A percentile compares a stretch with the other conserved stretches of the same genome.
phyloP scores from a whole-genome alignment of 768 basidiomycete genomes.

The Amanita rubescens region DNA sequence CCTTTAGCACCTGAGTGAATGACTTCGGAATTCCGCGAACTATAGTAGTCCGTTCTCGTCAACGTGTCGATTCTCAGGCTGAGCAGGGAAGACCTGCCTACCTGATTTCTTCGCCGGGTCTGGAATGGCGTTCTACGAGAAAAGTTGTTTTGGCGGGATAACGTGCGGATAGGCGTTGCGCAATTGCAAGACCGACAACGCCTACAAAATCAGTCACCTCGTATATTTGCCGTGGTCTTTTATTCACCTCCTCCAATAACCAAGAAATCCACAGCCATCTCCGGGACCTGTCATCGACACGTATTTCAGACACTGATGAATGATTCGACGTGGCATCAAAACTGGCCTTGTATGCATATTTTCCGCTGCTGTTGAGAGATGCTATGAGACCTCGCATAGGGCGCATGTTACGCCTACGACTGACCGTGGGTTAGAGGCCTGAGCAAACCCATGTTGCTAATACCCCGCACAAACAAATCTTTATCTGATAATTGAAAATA shows the following conservation, averaged over 20 bases:
- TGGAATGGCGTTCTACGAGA: slow-evolving; percentile 70
- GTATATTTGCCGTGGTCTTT: background rate
- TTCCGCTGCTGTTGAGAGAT: slow-evolving; percentile 54
- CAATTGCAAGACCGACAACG: slow-evolving; percentile 81
- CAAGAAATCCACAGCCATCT: slow-evolving; percentile 71
- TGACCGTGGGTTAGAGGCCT: background rate
- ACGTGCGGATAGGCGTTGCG: slow-evolving; percentile 57
- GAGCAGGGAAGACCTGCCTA: slow-evolving; percentile 15
- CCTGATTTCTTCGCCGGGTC: slow-evolving; percentile 86
- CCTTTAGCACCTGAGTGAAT: slow-evolving; percentile 69
- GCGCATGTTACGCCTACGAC: slow-evolving; percentile 19
- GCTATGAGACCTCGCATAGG: slow-evolving; percentile 44
- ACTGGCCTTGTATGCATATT: slow-evolving; percentile 55
- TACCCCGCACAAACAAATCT: background rate
- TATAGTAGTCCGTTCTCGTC: slow-evolving; percentile 23
- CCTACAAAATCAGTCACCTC: slow-evolving; percentile 33
- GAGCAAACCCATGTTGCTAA: background rate
- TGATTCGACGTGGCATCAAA: background rate
- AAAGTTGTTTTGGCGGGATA: slow-evolving; percentile 68
- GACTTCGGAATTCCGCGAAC: slow-evolving; percentile 92
- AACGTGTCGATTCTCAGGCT: background rate
- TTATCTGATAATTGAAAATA: too few relatives aligned
- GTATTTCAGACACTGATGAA: background rate
- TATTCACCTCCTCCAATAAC: slow-evolving; percentile 78
- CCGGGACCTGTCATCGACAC: slow-evolving; percentile 42